Conservation (phyloP, 2,329 filamentous ascomycete genomes). For the Fusarium albosuccineum region DNA sequence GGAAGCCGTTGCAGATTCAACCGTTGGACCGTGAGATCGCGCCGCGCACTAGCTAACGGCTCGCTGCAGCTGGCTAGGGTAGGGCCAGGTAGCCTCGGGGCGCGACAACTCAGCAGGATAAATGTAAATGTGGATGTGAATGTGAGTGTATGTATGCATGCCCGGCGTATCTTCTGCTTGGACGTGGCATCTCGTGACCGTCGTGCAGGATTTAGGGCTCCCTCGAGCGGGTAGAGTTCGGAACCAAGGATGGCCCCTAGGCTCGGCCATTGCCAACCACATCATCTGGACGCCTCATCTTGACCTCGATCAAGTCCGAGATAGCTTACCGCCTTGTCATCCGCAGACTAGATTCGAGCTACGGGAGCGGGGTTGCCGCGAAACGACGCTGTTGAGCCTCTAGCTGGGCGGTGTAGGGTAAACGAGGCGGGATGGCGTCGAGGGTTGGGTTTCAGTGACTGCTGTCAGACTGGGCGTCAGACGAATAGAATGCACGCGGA, state of each 20-base stretch:
- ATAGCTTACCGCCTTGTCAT: too few species aligned
- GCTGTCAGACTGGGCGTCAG: constrained; percentile 4
- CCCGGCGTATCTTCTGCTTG: constrained; percentile 20
- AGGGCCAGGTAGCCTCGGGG: constrained; percentile 9
- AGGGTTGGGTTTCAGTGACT: not conserved
- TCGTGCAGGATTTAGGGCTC: constrained; percentile 30
- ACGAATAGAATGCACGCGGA: constrained; percentile 5
- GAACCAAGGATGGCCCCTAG: too few species aligned
- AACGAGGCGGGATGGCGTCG: not conserved
- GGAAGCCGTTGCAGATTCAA: constrained; percentile 30
- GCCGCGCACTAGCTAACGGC: constrained; percentile 21
- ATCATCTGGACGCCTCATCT: not conserved
- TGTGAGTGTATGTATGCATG: constrained; percentile 18
- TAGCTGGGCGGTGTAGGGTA: too few species aligned
- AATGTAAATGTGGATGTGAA: too few species aligned
- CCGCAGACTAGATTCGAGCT: not conserved
- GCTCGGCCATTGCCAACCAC: constrained; percentile 14
- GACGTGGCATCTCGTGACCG: constrained; percentile 35
- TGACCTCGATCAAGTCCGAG: too few species aligned
- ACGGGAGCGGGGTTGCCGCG: not conserved
- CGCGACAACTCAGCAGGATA: constrained; percentile 28
- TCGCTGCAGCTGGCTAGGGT: constrained; percentile 17
- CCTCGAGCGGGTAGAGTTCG: not conserved
- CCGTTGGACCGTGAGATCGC: constrained; percentile 13
- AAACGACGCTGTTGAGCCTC: too few species aligned